Evolutionary conservation across 2,329 filamentous ascomycete species (phyloP), one percentile per base, ranked within the genome.

Genomic region (Xylariaceae sp.): DNA sequence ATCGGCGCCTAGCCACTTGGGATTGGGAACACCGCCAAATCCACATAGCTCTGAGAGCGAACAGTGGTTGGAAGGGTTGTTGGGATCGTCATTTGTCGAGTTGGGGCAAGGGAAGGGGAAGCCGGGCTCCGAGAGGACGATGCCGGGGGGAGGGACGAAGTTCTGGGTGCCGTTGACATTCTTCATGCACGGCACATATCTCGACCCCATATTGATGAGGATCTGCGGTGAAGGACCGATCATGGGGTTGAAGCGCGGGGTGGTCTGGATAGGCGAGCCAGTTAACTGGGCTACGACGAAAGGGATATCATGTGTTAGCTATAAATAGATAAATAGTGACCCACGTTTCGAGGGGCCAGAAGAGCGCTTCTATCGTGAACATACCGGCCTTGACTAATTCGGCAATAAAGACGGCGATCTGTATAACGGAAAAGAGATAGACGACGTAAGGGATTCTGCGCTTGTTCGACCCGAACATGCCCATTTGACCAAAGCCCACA

Each of bases 121-220:
- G 3, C 67, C 62, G 1, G 67, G 63, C 3, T 67, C 65, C 5
- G 73, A 34, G 5, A 37, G 44, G 29, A 46, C 45, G 11, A 54
- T 27, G 19, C 26, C 43, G n/a, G 41, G 3, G 2, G 60, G 60
- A 9, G 61, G 50, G 2, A 44, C 54, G 42, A 59, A 73, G 54
- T 82, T 76, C 65, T 86, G 85, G 37, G 91, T 77, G 46, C 77
- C 80, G 43, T 80, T 70, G 60, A 88, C 80, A 63, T 88, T 90
- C 75, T 92, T 91, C 94, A 99, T 99, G 72, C 94, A 99, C 5
- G 91, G 89, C 2, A 88, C 83, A 68, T 89, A 99, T 58, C 94
- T 86, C 41, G 91, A 89, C 55, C 94, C 94, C 89, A 99, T 96
- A 71, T 95, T 95, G 75, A 97, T 96, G 65, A 95, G 83, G 29